These are phyloP conservation scores for Leucosporidium creatinivorum DNA, from an alignment of 768 basidiomycete species.

Conservation along the genomic window DNA sequence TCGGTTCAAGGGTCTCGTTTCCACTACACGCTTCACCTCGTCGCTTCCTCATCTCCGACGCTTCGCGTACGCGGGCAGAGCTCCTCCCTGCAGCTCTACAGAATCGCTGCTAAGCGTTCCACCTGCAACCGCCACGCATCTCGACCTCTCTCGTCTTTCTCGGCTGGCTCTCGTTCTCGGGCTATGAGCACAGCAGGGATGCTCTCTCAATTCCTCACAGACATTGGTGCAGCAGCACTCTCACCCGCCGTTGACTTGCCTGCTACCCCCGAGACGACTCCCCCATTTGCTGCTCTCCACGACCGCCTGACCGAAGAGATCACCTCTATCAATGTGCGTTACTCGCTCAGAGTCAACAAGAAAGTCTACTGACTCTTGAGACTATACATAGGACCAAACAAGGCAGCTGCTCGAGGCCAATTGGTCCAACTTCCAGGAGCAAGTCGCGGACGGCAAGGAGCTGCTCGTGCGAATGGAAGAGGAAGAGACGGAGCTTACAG, in stretches of 20 bases:
- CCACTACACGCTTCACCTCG: not conserved
- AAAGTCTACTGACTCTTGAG: not conserved
- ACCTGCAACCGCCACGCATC: not conserved
- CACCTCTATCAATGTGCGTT: not conserved
- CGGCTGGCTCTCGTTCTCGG: not conserved
- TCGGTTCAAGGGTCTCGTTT: not conserved
- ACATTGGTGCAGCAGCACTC: not conserved
- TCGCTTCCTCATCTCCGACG: not conserved
- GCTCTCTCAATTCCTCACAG: not conserved
- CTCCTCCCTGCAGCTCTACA: not conserved
- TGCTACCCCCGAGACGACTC: not conserved
- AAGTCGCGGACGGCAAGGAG: not conserved
- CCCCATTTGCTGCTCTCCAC: slow-evolving; percentile 1
- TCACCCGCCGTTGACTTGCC: not conserved
- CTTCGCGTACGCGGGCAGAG: not conserved
- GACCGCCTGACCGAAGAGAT: not conserved
- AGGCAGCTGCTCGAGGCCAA: not conserved
- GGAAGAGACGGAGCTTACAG: not conserved
- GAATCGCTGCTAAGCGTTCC: not conserved
- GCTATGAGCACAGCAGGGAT: not conserved
- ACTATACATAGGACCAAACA: not conserved
- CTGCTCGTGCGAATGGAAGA: not conserved
- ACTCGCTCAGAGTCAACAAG: too few species aligned
- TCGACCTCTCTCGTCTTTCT: not conserved
- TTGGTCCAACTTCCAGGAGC: not conserved